Evolutionary conservation across 805 yeast species (phyloP).

Genomic region (Myxozyma mucilagina): DNA sequence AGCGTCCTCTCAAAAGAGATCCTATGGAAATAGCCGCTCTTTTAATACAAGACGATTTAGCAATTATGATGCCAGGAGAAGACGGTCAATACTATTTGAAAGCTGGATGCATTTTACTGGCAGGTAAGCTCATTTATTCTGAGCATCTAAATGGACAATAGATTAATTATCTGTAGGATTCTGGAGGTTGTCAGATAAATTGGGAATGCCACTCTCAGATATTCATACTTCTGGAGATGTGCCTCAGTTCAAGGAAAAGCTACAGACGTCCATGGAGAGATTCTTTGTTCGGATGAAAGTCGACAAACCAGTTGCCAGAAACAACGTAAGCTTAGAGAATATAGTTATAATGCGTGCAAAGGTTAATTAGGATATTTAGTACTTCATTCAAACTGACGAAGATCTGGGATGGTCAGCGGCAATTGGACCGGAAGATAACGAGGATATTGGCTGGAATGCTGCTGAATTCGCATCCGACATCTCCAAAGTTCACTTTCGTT

Average conservation of each 20-base stretch:
- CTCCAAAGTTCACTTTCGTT: conserved; percentile 54
- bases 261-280: conserved; percentile 64
- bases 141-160: neutral
- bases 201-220: conserved; percentile 53
- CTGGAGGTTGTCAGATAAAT: conserved; percentile 66
- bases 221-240: conserved; percentile 70
- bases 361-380: conserved; percentile 42
- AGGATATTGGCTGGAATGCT: conserved; percentile 61
- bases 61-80: conserved; percentile 61
- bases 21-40: conserved; percentile 61
- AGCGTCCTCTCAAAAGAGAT: conserved; percentile 48
- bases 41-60: conserved; percentile 66
- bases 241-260: conserved; percentile 60
- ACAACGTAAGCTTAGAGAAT: conserved; percentile 36
- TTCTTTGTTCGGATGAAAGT: conserved; percentile 58
- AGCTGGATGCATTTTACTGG: conserved; percentile 63
- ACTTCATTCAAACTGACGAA: conserved; percentile 64
- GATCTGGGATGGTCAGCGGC: conserved; percentile 64
- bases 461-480: conserved; percentile 53
- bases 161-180: conserved; percentile 39
- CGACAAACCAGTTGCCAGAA: conserved; percentile 66
- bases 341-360: neutral
- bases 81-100: conserved; percentile 59
- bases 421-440: conserved; percentile 57
- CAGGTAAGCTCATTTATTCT: conserved; percentile 44